These are phyloP conservation scores for Auricularia cornea DNA, from an alignment of 768 basidiomycete genomes.

Conservation along the genomic window DNA sequence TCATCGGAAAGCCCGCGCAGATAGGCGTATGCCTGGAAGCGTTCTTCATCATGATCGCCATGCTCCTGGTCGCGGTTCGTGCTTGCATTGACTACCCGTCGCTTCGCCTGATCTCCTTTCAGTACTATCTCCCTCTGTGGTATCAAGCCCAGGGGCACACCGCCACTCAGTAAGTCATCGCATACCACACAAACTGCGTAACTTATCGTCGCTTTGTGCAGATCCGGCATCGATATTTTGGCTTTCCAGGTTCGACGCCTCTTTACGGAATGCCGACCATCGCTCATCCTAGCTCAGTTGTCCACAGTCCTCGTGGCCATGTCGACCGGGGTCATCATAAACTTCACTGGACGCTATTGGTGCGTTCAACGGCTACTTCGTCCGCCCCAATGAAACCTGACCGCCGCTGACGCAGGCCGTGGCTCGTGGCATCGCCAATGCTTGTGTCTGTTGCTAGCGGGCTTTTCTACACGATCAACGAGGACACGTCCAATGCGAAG, in stretches of 20 bases:
- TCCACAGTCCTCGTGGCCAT: slow-evolving; percentile 14
- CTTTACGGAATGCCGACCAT: no score
- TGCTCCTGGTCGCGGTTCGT: background rate
- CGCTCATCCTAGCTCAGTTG: no score
- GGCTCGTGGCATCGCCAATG: slow-evolving; percentile 27
- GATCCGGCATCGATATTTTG: slow-evolving; percentile 25
- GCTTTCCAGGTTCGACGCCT: slow-evolving; percentile 18
- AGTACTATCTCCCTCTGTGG: slow-evolving; percentile 16
- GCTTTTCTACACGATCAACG: slow-evolving; percentile 26
- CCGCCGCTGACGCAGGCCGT: slow-evolving; percentile 7
- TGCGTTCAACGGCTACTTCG: no score
- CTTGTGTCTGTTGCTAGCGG: slow-evolving; percentile 26
- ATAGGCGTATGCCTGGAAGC: slow-evolving; percentile 18
- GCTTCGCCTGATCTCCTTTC: no score
- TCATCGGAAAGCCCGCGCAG: slow-evolving; percentile 20
- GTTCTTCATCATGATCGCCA: slow-evolving; percentile 13
- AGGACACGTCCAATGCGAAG: slow-evolving; percentile 13
- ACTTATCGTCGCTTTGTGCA: slow-evolving; percentile 20
- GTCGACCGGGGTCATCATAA: slow-evolving; percentile 20
- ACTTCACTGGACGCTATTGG: slow-evolving; percentile 25
- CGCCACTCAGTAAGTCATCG: background rate
- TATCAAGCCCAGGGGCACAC: slow-evolving; percentile 22
- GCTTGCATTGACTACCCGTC: no score
- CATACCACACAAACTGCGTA: no score
- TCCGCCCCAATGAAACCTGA: no score